Evolutionary conservation across 805 yeast genomes (phyloP).

Genomic region (Pichia phayaonensis): DNA sequence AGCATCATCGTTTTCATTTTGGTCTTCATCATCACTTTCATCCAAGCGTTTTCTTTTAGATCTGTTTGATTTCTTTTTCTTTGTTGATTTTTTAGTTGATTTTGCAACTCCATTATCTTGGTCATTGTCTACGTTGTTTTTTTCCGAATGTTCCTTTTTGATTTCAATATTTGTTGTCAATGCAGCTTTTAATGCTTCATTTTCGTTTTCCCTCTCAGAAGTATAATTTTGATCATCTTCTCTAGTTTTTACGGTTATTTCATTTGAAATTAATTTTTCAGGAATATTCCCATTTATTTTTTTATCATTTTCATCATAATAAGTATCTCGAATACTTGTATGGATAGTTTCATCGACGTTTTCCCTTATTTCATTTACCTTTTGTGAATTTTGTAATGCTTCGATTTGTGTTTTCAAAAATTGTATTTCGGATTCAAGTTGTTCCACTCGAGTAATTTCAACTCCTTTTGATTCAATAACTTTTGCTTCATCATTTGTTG

Average conservation of each 20-base stretch:
- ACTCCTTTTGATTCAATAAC: background rate
- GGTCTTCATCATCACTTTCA: background rate
- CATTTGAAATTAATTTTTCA: background rate
- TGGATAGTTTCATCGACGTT: background rate
- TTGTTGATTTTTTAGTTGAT: background rate
- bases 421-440: slow-evolving; percentile 3
- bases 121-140: background rate
- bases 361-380: background rate
- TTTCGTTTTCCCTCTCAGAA: background rate
- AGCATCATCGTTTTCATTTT: background rate
- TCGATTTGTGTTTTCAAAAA: slow-evolving; percentile 1
- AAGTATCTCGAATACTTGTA: background rate
- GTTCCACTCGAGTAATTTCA: slow-evolving; percentile 2
- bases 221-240: background rate
- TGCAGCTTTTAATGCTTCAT: background rate
- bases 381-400: background rate
- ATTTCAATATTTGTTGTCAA: background rate
- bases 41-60: background rate
- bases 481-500: background rate
- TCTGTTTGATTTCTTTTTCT: background rate
- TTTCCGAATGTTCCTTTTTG: background rate
- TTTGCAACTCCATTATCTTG: background rate
- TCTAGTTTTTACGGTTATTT: no score
- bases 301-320: background rate
- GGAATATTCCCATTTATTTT: background rate